Conservation (phyloP, 208 protist species). For the Crithidia expoeki region DNA sequence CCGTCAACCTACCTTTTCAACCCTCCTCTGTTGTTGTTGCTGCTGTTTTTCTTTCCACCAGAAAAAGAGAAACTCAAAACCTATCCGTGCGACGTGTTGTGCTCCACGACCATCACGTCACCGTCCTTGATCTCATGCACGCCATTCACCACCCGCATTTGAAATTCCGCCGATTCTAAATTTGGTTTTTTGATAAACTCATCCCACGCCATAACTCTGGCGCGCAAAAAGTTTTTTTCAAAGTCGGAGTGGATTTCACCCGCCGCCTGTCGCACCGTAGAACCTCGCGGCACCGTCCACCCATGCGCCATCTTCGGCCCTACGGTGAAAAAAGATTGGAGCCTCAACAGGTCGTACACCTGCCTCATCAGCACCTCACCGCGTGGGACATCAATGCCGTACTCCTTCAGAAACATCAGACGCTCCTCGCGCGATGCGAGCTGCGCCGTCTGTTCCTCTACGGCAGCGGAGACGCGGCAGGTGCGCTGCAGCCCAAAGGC, state of each 20-base stretch:
- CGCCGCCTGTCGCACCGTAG: slow-evolving; percentile 65
- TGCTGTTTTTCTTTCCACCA: no score
- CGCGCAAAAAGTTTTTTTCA: slow-evolving; percentile 70
- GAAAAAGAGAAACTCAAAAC: neutral
- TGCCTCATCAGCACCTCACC: slow-evolving; percentile 70
- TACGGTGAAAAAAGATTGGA: slow-evolving; percentile 90
- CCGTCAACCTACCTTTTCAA: no score
- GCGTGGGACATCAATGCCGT: slow-evolving; percentile 69
- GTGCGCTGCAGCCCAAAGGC: slow-evolving; percentile 59
- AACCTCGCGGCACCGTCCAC: slow-evolving; percentile 60
- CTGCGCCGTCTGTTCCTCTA: slow-evolving; percentile 86
- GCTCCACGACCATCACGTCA: slow-evolving; percentile 86
- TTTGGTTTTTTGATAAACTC: slow-evolving; percentile 62
- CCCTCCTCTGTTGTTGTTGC: no score
- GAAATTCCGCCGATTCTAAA: slow-evolving; percentile 76
- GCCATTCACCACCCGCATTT: slow-evolving; percentile 68
- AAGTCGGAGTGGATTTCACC: slow-evolving; percentile 90
- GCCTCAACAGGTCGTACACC: slow-evolving; percentile 61
- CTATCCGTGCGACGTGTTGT: slow-evolving; percentile 40
- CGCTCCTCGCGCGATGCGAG: slow-evolving; percentile 69
- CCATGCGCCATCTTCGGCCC: slow-evolving; percentile 84
- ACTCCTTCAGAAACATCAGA: slow-evolving; percentile 76
- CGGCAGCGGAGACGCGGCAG: slow-evolving; percentile 66
- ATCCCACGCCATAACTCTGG: slow-evolving; percentile 72
- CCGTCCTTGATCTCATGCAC: slow-evolving; percentile 82